Evolutionary conservation across 129 eudicot genomes (phyloP), one percentile per base, ranked within the genome.

Genomic region (Lactuca sativa): DNA sequence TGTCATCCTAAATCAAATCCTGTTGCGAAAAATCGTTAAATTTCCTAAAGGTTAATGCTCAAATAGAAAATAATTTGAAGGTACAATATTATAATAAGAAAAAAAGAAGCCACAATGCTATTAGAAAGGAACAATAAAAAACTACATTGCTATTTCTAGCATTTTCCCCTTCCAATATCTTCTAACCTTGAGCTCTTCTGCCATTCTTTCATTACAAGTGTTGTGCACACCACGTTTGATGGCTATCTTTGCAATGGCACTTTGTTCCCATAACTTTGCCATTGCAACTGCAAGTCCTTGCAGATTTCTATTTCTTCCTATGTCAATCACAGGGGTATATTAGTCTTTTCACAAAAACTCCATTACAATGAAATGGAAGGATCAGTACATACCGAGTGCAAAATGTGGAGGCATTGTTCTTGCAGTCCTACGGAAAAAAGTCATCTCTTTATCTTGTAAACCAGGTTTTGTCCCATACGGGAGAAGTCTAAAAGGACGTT

Each of bases 231-330:
- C 98, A 4, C 95, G 98, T 56, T 93, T 93, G 64, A 93, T 93
- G 71, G 92, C 92, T 69, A 93, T 85, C 84, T 93, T 93, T 7
- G 90, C 97, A 56, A 93, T 69, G 44, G 87, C 95, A 80, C 92
- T 89, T 76, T 59, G 81, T 73, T 83, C 95, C 98, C 98, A 93
- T 62, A 93, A 75, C 80, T 93, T 93, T 55, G 82, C 82, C 90
- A 93, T 87, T 55, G 98, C 98, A 73, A 57, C 67, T 8, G 97
- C 97, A 67, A 93, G 92, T 56, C 98, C 97, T 83, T 93, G 87
- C 61, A 93, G 84, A 70, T 89, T 81, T 83, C 98, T 89, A 62
- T 70, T 93, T 84, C 98, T 85, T 70, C 98, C 97, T 88, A 77
- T 15, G 12, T n/a, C 33, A 78, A 66, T 52, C 36, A 63, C 9